phyloP scores from a whole-genome alignment of 441 rosid genomes.

The Flueggea neowawraea region DNA sequence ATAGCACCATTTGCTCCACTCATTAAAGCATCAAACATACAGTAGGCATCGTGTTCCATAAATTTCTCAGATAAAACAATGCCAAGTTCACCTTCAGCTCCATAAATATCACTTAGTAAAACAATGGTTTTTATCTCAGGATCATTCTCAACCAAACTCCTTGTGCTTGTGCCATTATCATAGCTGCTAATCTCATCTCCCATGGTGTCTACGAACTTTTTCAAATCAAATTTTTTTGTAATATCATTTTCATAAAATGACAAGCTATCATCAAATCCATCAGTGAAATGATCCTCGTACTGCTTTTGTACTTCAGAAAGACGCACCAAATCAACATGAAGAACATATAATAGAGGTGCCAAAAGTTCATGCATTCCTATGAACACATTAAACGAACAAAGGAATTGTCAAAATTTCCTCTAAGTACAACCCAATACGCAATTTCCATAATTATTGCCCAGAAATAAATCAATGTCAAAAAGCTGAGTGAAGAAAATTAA shows the following conservation, averaged over 20 bases:
- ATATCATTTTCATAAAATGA: slow-evolving; percentile 70
- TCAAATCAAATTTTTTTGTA: slow-evolving; percentile 75
- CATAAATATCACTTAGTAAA: slow-evolving; percentile 76
- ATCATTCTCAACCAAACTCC: slow-evolving; percentile 68
- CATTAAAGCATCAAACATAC: slow-evolving; percentile 97
- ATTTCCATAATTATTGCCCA: background rate
- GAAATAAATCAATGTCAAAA: background rate
- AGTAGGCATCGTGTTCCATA: slow-evolving; percentile 96
- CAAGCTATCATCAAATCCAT: slow-evolving; percentile 84
- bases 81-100: slow-evolving; percentile 98
- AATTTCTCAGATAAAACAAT: slow-evolving; percentile 94
- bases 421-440: background rate
- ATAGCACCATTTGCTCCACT: slow-evolving; percentile 70
- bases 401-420: background rate
- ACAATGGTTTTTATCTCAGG: slow-evolving; percentile 61
- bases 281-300: slow-evolving; percentile 82
- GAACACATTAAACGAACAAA: slow-evolving; percentile 11
- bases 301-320: slow-evolving; percentile 79
- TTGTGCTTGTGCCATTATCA: slow-evolving; percentile 46
- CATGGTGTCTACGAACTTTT: slow-evolving; percentile 60
- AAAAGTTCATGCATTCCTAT: slow-evolving; percentile 97
- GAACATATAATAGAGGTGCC: slow-evolving; percentile 91
- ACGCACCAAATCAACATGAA: slow-evolving; percentile 76
- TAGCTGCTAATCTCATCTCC: slow-evolving; percentile 50
- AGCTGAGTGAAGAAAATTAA: background rate